Evolutionary conservation across 768 basidiomycete genomes (phyloP).

Genomic region (Boletus sp.): DNA sequence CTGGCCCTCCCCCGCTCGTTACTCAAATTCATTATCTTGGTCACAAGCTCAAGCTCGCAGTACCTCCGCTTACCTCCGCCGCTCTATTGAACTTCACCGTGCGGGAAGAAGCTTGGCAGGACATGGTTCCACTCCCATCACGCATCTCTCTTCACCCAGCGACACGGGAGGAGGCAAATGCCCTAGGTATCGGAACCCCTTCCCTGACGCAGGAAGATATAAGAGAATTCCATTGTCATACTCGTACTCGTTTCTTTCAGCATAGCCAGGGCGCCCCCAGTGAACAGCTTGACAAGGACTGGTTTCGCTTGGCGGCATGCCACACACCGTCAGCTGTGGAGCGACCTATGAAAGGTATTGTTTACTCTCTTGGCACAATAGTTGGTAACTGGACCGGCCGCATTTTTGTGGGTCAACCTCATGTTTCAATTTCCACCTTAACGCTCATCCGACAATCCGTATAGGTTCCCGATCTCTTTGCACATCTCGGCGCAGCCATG

Average conservation of each 20-base stretch:
- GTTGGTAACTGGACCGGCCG: constrained; percentile 49
- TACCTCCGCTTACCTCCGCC: constrained; percentile 41
- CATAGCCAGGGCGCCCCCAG: constrained; percentile 23
- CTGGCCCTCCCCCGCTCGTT: constrained; percentile 33
- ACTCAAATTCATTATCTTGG: constrained; percentile 41
- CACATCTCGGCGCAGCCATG: constrained; percentile 23
- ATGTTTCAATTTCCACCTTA: constrained; percentile 6
- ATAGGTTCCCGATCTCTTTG: constrained; percentile 25
- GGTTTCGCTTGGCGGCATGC: constrained; percentile 47
- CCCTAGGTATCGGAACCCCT: constrained; percentile 30
- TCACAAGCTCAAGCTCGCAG: constrained; percentile 38
- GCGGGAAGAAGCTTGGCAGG: constrained; percentile 38
- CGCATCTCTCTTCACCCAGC: constrained; percentile 28
- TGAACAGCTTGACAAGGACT: constrained; percentile 43
- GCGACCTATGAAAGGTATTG: constrained; percentile 39
- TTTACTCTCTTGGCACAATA: constrained; percentile 44
- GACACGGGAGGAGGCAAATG: constrained; percentile 35
- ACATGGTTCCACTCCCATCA: constrained; percentile 25
- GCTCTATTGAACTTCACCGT: constrained; percentile 39
- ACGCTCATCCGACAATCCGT: constrained; percentile 22
- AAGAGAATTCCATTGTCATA: constrained; percentile 35
- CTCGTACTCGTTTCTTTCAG: constrained; percentile 35
- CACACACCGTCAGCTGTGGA: constrained; percentile 36
- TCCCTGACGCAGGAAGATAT: constrained; percentile 40
- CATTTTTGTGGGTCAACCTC: constrained; percentile 38